Conservation (phyloP, 208 protist species). For the Crithidia fasciculata region DNA sequence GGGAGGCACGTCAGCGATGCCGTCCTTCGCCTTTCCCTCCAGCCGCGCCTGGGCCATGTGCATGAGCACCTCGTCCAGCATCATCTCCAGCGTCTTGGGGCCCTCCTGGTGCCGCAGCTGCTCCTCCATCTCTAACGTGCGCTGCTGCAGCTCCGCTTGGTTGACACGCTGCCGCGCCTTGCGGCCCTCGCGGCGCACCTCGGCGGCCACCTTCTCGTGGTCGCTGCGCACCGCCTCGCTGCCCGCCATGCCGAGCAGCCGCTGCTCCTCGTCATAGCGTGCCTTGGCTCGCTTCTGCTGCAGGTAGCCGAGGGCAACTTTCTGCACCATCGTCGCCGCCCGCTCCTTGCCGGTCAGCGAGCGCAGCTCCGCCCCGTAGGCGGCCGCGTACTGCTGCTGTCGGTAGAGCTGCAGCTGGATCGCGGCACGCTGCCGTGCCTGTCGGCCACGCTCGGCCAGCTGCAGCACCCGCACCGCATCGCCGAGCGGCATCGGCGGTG, state of each 20-base stretch:
- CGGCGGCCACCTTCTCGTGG: slow-evolving; percentile 34
- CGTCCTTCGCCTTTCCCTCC: slow-evolving; percentile 73
- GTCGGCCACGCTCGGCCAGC: slow-evolving; percentile 93
- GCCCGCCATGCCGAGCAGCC: slow-evolving; percentile 89
- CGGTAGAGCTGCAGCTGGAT: slow-evolving; percentile 88
- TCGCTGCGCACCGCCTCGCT: slow-evolving; percentile 43
- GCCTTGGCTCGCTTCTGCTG: slow-evolving; percentile 70
- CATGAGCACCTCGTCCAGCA: slow-evolving; percentile 93
- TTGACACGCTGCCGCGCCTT: slow-evolving; percentile 92
- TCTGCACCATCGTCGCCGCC: slow-evolving; percentile 91
- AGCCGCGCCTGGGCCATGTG: slow-evolving; percentile 90
- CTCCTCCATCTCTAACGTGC: slow-evolving; percentile 73
- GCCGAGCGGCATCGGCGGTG: slow-evolving; percentile 68
- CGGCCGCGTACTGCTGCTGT: slow-evolving; percentile 80
- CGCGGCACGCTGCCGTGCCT: slow-evolving; percentile 93
- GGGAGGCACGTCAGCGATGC: slow-evolving; percentile 76
- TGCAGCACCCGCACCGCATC: slow-evolving; percentile 92
- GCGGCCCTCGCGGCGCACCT: slow-evolving; percentile 53
- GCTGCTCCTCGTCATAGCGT: slow-evolving; percentile 82
- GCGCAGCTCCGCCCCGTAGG: slow-evolving; percentile 61
- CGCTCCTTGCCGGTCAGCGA: slow-evolving; percentile 79
- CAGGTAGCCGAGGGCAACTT: slow-evolving; percentile 85
- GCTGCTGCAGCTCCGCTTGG: slow-evolving; percentile 82
- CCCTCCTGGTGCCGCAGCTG: slow-evolving; percentile 91
- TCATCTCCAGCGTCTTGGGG: slow-evolving; percentile 93